phyloP scores from a whole-genome alignment of 331 rosid species.

The Acacia pycnantha region DNA sequence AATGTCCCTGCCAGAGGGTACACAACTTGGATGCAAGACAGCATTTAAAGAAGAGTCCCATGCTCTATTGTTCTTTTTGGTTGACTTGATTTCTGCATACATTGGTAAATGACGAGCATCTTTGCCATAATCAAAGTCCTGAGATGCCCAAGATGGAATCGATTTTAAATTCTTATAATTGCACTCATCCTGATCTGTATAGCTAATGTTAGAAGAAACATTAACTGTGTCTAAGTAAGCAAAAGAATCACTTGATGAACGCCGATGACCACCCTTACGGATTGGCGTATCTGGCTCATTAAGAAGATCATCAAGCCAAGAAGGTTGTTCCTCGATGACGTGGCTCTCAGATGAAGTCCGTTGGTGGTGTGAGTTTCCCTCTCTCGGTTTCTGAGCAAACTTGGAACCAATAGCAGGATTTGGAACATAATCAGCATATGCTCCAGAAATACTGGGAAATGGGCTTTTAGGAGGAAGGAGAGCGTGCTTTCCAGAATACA shows the following conservation, averaged over 20 bases:
- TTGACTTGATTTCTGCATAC: slow-evolving; percentile 49
- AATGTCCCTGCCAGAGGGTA: slow-evolving; percentile 51
- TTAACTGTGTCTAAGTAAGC: slow-evolving; percentile 56
- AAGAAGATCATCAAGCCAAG: slow-evolving; percentile 95
- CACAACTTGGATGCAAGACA: slow-evolving; percentile 37
- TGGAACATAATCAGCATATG: slow-evolving; percentile 59
- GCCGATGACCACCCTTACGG: slow-evolving; percentile 75
- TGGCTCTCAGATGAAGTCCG: slow-evolving; percentile 80
- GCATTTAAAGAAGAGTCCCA: slow-evolving; percentile 58
- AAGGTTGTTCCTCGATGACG: slow-evolving; percentile 79
- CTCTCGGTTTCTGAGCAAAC: slow-evolving; percentile 60
- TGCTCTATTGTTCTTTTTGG: slow-evolving; percentile 56
- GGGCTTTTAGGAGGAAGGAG: slow-evolving; percentile 90
- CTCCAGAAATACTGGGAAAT: slow-evolving; percentile 63
- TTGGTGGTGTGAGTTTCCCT: slow-evolving; percentile 60
- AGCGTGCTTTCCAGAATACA: slow-evolving; percentile 68
- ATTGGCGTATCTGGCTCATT: slow-evolving; percentile 84
- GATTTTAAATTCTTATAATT: slow-evolving; percentile 41
- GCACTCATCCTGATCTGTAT: slow-evolving; percentile 50
- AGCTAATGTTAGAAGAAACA: slow-evolving; percentile 41
- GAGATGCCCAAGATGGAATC: slow-evolving; percentile 59
- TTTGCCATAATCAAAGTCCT: slow-evolving; percentile 62
- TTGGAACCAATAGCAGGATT: slow-evolving; percentile 53
- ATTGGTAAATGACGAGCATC: slow-evolving; percentile 57
- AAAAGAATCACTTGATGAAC: slow-evolving; percentile 90